These are phyloP conservation scores for Lasiosphaeria ovina DNA, from an alignment of 495 filamentous ascomycete genomes.

Conservation along the genomic window DNA sequence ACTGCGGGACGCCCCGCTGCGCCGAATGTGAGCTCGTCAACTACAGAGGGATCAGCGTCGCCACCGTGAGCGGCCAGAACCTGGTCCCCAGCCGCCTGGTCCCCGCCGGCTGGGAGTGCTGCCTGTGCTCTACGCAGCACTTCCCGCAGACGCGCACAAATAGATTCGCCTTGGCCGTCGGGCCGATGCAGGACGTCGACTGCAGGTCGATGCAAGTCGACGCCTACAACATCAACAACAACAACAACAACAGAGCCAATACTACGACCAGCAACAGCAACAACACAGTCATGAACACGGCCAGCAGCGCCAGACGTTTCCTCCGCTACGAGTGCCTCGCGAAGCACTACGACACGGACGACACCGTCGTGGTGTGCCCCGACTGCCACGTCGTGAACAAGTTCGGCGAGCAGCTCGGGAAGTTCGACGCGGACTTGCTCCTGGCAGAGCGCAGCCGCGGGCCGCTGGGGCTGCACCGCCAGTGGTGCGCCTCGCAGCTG, in stretches of 20 bases:
- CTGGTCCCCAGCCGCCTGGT: not conserved
- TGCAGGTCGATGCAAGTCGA: not conserved
- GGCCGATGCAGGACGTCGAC: not conserved
- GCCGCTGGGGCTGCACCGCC: not conserved
- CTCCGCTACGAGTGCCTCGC: not conserved
- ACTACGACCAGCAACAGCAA: not conserved
- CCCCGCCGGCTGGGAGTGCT: constrained; percentile 9
- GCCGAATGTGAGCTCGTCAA: not conserved
- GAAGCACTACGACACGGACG: not conserved
- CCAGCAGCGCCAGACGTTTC: no score
- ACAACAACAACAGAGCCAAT: not conserved
- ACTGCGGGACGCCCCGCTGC: not conserved
- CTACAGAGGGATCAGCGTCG: not conserved
- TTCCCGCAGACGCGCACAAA: not conserved
- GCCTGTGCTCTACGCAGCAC: not conserved
- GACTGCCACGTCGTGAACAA: not conserved
- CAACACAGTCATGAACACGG: not conserved
- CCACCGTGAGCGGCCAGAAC: constrained; percentile 2
- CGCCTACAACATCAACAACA: not conserved
- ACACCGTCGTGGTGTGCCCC: not conserved
- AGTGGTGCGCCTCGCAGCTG: no score
- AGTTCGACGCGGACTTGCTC: not conserved
- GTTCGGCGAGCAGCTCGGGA: constrained; percentile 2
- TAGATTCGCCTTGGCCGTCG: not conserved
- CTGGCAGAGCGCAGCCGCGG: not conserved